Percentiles rank a stretch among this genome's conserved stretches.
Evolutionary conservation across 139 green algal genomes (phyloP).

Genomic region (Chlorella vulgaris): DNA sequence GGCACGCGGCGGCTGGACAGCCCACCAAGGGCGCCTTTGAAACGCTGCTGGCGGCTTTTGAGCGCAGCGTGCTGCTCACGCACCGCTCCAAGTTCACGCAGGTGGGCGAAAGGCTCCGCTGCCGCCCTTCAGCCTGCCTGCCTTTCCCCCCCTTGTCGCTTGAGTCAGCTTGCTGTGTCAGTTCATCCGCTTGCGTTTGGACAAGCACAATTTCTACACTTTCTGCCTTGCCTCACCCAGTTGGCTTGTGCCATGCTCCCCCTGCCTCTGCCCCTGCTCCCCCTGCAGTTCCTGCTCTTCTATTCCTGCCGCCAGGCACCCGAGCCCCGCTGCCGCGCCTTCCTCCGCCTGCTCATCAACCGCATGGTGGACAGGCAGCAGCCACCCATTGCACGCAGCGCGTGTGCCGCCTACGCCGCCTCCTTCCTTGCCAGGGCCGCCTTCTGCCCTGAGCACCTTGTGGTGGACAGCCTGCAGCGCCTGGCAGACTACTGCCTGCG

Average conservation of each 20-base stretch:
- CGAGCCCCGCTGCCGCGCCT: slow-evolving; percentile 47
- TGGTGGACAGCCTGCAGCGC: slow-evolving; percentile 55
- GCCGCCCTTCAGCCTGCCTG: neutral
- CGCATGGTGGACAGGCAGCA: slow-evolving; percentile 59
- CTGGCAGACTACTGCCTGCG: slow-evolving; percentile 46
- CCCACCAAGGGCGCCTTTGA: slow-evolving; percentile 62
- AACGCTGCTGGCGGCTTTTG: slow-evolving; percentile 72
- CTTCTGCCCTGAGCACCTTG: slow-evolving; percentile 60
- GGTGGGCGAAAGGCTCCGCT: slow-evolving; percentile 45
- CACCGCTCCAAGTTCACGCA: slow-evolving; percentile 94
- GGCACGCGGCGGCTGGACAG: slow-evolving; percentile 53
- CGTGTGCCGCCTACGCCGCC: slow-evolving; percentile 83
- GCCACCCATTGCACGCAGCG: slow-evolving; percentile 67
- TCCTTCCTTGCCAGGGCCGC: slow-evolving; percentile 85
- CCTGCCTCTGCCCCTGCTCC: neutral
- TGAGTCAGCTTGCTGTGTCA: no score
- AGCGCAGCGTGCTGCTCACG: slow-evolving; percentile 77
- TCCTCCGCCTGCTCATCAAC: slow-evolving; percentile 63
- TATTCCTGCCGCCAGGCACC: slow-evolving; percentile 54
- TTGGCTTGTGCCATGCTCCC: no score
- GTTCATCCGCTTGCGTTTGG: no score
- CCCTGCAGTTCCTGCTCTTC: slow-evolving; percentile 76
- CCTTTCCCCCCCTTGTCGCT: no score
- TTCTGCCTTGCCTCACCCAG: neutral
- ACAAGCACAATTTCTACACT: no score